Evolutionary conservation across 2,329 filamentous ascomycete genomes (phyloP), one percentile per base, ranked within the genome.

Genomic region (Aspergillus neoniger): DNA sequence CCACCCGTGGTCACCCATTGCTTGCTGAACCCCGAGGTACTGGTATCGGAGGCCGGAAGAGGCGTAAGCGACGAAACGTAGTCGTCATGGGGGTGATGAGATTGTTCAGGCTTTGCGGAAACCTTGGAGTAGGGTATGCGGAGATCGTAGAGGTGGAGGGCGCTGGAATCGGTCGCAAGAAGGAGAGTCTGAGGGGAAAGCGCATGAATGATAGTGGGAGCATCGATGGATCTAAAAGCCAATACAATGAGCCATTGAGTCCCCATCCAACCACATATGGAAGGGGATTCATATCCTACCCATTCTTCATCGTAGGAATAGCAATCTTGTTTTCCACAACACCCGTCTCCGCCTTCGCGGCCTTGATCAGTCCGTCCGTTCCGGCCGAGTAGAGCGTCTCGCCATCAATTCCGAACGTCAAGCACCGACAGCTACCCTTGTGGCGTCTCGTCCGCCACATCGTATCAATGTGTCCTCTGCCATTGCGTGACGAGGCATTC

Each of bases 1-100:
- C 92, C 93, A 36, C 95, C 95, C 0, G 93, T 97, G 39, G 90
- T 95, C 55, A 97, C 85, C 90, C 92, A 99, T 78, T 98, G 94
- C 78, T 96, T 96, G 69, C 91, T 88, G 74, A 91, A 94, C 5
- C 93, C 93, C 17, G 90, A 94, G 0, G 92, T 96, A 75, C 90
- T 95, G 58, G 90, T 86, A 30, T 88, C 84, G 2, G 90, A 89
- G 0, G 93, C 85, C 0, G 93, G 92, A 0, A 99, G 85, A 1
- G 93, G 88, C 0, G 91, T 90, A 48, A 99, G 83, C 53, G 91
- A 93, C 32, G 93, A 95, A 57, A 99, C 86, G 76, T 96, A 97
- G 79, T 98, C 94, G 69, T 91, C 88, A 77, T 99, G 95, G 0
- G 94, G 94, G 64, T 88, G 88, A 73, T 94, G 89, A 9, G 91